phyloP scores from a whole-genome alignment of 2,329 filamentous ascomycete genomes.

The Ascochyta pisi region DNA sequence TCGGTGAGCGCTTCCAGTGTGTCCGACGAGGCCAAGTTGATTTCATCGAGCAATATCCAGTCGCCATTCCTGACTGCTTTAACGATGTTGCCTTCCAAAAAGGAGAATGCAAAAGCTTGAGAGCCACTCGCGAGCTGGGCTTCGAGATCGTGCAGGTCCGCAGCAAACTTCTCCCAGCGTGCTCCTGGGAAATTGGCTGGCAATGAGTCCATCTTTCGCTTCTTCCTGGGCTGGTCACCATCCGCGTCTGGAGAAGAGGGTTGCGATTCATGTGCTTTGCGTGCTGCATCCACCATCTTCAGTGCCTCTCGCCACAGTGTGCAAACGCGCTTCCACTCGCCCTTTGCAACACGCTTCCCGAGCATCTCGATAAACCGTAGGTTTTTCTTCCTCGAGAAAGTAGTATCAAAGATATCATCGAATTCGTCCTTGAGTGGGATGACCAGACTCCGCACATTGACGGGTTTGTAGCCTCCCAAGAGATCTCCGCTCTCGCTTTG shows the following conservation, averaged over 20 bases:
- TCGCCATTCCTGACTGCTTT: conserved; percentile 95
- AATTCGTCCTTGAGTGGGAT: conserved; percentile 94
- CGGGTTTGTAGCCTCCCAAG: conserved; percentile 93
- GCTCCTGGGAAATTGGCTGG: conserved; percentile 63
- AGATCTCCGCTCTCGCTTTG: conserved; percentile 98
- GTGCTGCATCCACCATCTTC: conserved; percentile 74
- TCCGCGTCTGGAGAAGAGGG: conserved; percentile 47
- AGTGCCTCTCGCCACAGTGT: conserved; percentile 89
- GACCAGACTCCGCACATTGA: conserved; percentile 86
- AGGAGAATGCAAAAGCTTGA: conserved; percentile 87
- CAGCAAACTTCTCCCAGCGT: conserved; percentile 82
- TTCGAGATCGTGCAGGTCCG: conserved; percentile 78
- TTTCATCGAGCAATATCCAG: conserved; percentile 96
- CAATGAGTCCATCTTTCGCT: conserved; percentile 65
- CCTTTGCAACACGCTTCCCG: conserved; percentile 77
- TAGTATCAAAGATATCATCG: conserved; percentile 83
- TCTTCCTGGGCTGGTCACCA: conserved; percentile 74
- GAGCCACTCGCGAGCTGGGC: conserved; percentile 76
- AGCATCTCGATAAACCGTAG: conserved; percentile 80
- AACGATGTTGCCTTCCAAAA: conserved; percentile 94
- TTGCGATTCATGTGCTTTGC: conserved; percentile 51
- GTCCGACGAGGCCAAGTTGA: conserved; percentile 93
- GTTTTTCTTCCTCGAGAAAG: conserved; percentile 88
- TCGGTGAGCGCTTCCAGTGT: conserved; percentile 94
- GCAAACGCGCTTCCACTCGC: conserved; percentile 86